Evolutionary conservation across 805 yeast species (phyloP), one percentile per base, ranked within the genome.

Genomic region (Nakazawaea laoshanensis): DNA sequence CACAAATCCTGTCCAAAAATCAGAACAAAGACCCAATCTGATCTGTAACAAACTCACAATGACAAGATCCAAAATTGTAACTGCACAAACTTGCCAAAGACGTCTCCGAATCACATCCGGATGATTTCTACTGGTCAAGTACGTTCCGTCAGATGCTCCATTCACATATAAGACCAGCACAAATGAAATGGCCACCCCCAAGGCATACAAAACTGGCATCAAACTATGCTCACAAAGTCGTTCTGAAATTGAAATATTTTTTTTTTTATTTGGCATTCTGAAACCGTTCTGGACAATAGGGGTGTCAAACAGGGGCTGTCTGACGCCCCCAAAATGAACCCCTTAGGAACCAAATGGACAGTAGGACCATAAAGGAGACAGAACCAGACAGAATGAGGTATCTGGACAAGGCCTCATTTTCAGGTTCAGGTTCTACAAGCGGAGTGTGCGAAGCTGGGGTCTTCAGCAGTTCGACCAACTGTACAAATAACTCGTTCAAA

Each of bases 381-480:
- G 87, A 83, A 0, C 87, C 74, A 2, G 84, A 77, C 1, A 82
- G 78, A 37, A 83, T 58, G 11, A 79, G 57, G 7, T 70, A 58
- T 38, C 67, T 81, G 53, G 60, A 73, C 39, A 62, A 53, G 41
- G 46, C 65, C 59, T 48, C 81, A 9, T 61, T 48, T 3, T 70
- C 70, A 1, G 70, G 67, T 33, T 77, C 88, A 0, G 80, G 82
- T 23, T 80, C 83, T 24, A 76, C 59, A 0, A 83, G 84, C 0
- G 92, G 84, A 0, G 97, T 89, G 5, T 86, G 81, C 5, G 66
- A 53, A 26, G 77, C 71, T 0, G 98, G 98, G 24, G 57, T 59
- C 37, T 77, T 73, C 0, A 97, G 95, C 0, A 94, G 92, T 43
- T 86, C 94, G 0, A 88, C 94, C 16, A 92, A 54, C 45, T 84